Conservation (phyloP, 306 rosid genomes). For the Acmispon strigosus region DNA sequence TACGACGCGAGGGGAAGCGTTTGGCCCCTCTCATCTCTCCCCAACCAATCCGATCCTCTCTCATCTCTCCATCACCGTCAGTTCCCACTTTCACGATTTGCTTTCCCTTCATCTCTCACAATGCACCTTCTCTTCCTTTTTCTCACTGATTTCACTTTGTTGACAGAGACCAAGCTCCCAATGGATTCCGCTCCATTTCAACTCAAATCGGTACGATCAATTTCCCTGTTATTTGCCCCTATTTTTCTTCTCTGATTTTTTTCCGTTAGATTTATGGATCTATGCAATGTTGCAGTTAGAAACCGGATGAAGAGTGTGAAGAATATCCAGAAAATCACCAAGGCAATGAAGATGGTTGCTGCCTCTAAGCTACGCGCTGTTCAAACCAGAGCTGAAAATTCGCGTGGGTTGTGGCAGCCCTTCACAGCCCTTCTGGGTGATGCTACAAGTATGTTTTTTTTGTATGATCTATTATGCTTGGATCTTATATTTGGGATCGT, state of each 20-base stretch:
- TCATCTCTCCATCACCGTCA: conserved; percentile 33
- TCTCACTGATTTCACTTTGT: conserved; percentile 1
- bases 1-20: conserved; percentile 92
- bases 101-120: background rate
- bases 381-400: conserved; percentile 79
- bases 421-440: conserved; percentile 95
- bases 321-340: conserved; percentile 93
- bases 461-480: background rate
- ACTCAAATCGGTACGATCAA: conserved; percentile 76
- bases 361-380: conserved; percentile 91
- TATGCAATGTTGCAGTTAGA: conserved; percentile 48
- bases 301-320: conserved; percentile 97
- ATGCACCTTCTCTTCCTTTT: too few relatives aligned
- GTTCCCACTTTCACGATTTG: background rate
- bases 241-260: background rate
- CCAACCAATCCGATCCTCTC: conserved; percentile 37
- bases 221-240: background rate
- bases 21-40: conserved; percentile 55
- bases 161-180: conserved; percentile 62
- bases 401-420: conserved; percentile 98
- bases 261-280: background rate
- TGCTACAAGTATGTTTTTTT: conserved; percentile 52
- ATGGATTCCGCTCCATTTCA: conserved; percentile 80
- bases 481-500: background rate
- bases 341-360: conserved; percentile 99